These are phyloP conservation scores for Westerdykella ornata DNA, from an alignment of 2,329 filamentous ascomycete genomes.

Conservation along the genomic window DNA sequence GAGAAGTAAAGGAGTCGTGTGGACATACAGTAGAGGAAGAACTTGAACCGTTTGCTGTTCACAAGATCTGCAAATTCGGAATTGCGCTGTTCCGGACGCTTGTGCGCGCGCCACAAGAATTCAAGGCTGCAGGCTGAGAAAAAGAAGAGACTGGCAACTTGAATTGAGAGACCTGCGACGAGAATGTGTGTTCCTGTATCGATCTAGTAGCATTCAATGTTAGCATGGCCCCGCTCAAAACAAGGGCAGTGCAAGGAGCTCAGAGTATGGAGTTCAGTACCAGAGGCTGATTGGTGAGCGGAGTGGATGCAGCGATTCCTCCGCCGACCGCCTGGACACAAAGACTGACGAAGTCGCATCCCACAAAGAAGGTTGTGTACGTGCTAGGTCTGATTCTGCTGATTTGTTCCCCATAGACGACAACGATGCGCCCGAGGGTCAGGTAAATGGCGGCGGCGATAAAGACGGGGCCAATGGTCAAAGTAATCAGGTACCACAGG, in stretches of 20 bases:
- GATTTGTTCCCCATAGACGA: slow-evolving; percentile 40
- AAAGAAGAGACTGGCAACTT: slow-evolving; percentile 45
- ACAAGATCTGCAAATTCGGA: background rate
- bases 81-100: background rate
- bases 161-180: slow-evolving; percentile 48
- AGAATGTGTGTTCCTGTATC: slow-evolving; percentile 47
- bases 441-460: slow-evolving; percentile 48
- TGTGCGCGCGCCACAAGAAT: background rate
- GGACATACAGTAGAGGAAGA: slow-evolving; percentile 3
- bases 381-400: slow-evolving; percentile 15
- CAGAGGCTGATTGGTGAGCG: background rate
- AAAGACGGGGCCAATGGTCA: slow-evolving; percentile 50
- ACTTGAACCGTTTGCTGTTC: background rate
- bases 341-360: slow-evolving; percentile 49
- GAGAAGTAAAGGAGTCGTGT: background rate
- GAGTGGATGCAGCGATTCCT: slow-evolving; percentile 46
- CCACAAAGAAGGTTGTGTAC: slow-evolving; percentile 52
- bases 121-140: slow-evolving; percentile 15
- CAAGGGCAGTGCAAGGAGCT: no score
- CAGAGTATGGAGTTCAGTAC: background rate
- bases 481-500: slow-evolving; percentile 46
- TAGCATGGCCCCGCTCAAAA: slow-evolving; percentile 11
- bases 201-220: slow-evolving; percentile 22
- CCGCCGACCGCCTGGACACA: slow-evolving; percentile 51
- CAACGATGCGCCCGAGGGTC: slow-evolving; percentile 47